Base-by-base conservation (phyloP, 2,329 filamentous ascomycete genomes). In the Pseudocercospora vitis region DNA sequence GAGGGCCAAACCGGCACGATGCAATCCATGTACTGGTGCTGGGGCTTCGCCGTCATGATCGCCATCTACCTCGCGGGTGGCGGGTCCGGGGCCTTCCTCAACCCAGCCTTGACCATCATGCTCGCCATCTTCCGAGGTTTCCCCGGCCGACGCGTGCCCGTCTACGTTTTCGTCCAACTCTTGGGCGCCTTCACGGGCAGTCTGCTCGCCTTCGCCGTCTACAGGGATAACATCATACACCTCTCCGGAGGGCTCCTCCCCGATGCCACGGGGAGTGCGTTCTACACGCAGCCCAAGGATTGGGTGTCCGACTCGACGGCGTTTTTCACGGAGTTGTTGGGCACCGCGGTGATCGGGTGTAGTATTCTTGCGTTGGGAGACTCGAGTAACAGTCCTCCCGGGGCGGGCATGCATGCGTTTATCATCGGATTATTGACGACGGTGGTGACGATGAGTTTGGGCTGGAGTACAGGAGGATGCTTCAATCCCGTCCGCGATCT, bases 21-120 rank as follows among this genome's bases (percentile, higher is more conserved):
- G 32, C 58, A 65, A 51, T 59, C 54, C 9, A 60, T 59, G 44
- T 63, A 65, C 61, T 67, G 63, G 62, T 59, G 75, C 6, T 83
- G 80, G 80, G 81, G 80, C 1, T 70, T 82, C 11, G 79, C 76
- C 1, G 74, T 75, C 18, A 83, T 82, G 76, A 69, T 77, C 0
- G 76, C 63, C 18, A 68, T 70, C 53, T 71, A 70, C 52, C 62
- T 65, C 47, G 70, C 71, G 1, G 77, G 76, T 57, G 76, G 76
- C 14, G 67, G 76, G 3, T 75, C 71, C 12, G 77, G 77, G 52
- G 75, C 71, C 0, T 77, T 78, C 53, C 66, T 79, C 31, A 79
- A 78, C 45, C 77, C 77, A 0, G 73, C 73, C 0, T 66, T 79
- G 2, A 74, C 74, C 0, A 67, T 79, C 23, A 65, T 69, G 23